These are phyloP conservation scores for Penicillium rolfsii DNA, from an alignment of 2,329 filamentous ascomycete genomes.

Conservation along the genomic window DNA sequence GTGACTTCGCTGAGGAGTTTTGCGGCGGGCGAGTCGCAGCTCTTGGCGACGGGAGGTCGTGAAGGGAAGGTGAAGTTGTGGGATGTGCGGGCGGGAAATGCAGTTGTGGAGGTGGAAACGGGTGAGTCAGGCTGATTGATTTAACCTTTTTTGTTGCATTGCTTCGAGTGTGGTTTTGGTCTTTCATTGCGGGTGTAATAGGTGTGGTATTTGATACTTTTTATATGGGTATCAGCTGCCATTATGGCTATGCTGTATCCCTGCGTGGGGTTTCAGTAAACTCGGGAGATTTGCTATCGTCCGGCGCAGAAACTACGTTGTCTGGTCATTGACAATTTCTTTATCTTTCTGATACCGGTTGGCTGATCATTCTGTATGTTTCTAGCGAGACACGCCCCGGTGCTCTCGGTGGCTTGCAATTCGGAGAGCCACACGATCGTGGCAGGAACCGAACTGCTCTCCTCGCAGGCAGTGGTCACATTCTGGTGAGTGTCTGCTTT, in stretches of 20 bases:
- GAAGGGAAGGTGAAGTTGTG: slow-evolving; percentile 48
- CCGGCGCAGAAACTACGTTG: slow-evolving; percentile 14
- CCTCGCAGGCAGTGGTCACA: slow-evolving; percentile 46
- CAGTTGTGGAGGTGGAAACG: slow-evolving; percentile 41
- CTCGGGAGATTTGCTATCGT: slow-evolving; percentile 24
- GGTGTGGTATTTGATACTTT: not conserved
- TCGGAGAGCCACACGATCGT: slow-evolving; percentile 53
- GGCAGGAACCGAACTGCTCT: slow-evolving; percentile 59
- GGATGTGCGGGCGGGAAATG: slow-evolving; percentile 42
- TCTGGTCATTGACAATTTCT: not conserved
- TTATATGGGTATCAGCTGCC: not conserved
- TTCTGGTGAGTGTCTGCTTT: slow-evolving; percentile 46
- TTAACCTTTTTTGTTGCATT: slow-evolving; percentile 8
- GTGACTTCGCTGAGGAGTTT: slow-evolving; percentile 45
- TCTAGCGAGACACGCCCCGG: slow-evolving; percentile 53
- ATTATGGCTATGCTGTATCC: slow-evolving; percentile 7
- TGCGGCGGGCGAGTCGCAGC: slow-evolving; percentile 29
- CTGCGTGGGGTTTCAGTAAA: slow-evolving; percentile 6
- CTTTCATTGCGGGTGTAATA: not conserved
- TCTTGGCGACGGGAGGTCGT: slow-evolving; percentile 44
- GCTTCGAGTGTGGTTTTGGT: not conserved
- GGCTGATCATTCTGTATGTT: slow-evolving; percentile 21
- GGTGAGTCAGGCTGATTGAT: slow-evolving; percentile 33
- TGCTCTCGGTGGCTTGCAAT: slow-evolving; percentile 58
- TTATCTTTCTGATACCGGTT: slow-evolving; percentile 7